Evolutionary conservation across 345 rosid genomes (phyloP).

Genomic region (Noccaea caerulescens): DNA sequence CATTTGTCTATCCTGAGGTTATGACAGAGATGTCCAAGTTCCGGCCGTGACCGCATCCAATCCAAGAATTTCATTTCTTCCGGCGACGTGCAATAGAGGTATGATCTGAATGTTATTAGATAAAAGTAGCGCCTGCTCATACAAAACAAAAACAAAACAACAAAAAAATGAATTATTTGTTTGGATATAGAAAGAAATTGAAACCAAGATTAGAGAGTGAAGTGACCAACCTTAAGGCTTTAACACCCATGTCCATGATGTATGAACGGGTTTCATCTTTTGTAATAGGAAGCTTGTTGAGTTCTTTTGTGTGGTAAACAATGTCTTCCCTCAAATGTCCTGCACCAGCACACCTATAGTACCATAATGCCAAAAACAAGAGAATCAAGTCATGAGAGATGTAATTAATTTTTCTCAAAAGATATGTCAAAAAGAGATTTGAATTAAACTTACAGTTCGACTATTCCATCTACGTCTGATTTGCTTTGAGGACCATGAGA

Average conservation of each 20-base stretch:
- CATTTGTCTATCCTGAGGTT: conserved; percentile 80
- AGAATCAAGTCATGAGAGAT: conserved; percentile 17
- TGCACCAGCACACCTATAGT: conserved; percentile 82
- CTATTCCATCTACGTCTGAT: conserved; percentile 73
- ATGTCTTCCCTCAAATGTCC: conserved; percentile 90
- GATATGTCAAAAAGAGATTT: conserved; percentile 1
- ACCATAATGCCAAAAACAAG: conserved; percentile 23
- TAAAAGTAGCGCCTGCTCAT: conserved; percentile 84
- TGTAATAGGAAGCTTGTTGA: conserved; percentile 50
- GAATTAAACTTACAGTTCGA: conserved; percentile 57
- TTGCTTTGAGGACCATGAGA: conserved; percentile 91
- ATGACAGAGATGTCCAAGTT: conserved; percentile 88
- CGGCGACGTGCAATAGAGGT: conserved; percentile 70
- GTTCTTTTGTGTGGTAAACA: conserved; percentile 67
- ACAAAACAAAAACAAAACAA: neutral
- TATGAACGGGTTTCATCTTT: conserved; percentile 69
- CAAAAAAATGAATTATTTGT: neutral
- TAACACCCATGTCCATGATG: conserved; percentile 78
- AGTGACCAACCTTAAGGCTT: conserved; percentile 79
- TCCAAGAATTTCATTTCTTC: conserved; percentile 58
- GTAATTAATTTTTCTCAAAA: neutral
- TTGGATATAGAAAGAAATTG: neutral
- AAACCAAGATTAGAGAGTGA: conserved; percentile 9
- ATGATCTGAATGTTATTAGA: conserved; percentile 86
- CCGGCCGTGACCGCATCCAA: conserved; percentile 93